Percentiles rank a stretch among this genome's conserved stretches.
These are phyloP conservation scores for Alternaria sp. DNA, from an alignment of 2,329 filamentous ascomycete genomes.

Conservation along the genomic window DNA sequence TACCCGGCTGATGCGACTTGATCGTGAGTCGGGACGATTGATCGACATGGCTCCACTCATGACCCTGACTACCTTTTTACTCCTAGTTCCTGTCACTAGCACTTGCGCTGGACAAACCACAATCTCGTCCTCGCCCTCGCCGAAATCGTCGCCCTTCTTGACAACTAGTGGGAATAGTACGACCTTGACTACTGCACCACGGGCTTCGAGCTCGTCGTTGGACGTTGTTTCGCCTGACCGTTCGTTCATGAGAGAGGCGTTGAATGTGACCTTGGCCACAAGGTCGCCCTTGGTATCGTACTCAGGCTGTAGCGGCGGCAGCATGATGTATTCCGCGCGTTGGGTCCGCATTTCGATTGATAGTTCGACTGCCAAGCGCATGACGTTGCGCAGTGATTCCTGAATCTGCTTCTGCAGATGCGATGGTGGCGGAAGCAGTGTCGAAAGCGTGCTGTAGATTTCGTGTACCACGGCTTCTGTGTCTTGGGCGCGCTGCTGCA, in stretches of 20 bases:
- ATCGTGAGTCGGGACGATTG: constrained; percentile 37
- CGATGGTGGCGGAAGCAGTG: constrained; percentile 85
- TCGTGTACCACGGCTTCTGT: constrained; percentile 96
- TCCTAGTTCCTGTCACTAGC: constrained; percentile 68
- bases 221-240: constrained; percentile 74
- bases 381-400: constrained; percentile 84
- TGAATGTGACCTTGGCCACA: constrained; percentile 87
- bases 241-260: constrained; percentile 94
- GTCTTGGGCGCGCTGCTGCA: constrained; percentile 83
- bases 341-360: constrained; percentile 98
- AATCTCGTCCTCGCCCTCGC: constrained; percentile 90
- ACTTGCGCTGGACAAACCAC: constrained; percentile 97
- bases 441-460: constrained; percentile 83
- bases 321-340: constrained; percentile 97
- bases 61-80: constrained; percentile 61
- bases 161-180: constrained; percentile 97
- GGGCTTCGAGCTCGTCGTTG: constrained; percentile 82
- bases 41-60: constrained; percentile 62
- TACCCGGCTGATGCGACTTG: constrained; percentile 38
- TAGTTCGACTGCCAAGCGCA: constrained; percentile 87
- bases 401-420: constrained; percentile 83
- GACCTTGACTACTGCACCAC: constrained; percentile 82
- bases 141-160: constrained; percentile 90
- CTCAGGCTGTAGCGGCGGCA: constrained; percentile 91
- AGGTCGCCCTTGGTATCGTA: constrained; percentile 95